phyloP scores from a whole-genome alignment of 2,329 filamentous ascomycete species.

The Arthroderma sp. region DNA sequence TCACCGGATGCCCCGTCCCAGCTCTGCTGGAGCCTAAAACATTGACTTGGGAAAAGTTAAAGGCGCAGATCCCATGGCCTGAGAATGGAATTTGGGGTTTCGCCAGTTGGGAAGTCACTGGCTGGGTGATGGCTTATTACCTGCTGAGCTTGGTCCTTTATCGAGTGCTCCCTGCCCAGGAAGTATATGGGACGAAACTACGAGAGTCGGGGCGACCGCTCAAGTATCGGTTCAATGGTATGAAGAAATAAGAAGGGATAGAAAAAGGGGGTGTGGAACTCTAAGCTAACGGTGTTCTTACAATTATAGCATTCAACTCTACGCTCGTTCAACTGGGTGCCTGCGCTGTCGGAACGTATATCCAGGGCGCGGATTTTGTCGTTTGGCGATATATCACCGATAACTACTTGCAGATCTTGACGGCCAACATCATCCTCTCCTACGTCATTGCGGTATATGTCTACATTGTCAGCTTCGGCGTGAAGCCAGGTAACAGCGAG shows the following conservation, averaged over 20 bases:
- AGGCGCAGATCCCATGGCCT: constrained; percentile 72
- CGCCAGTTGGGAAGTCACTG: constrained; percentile 53
- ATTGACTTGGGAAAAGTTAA: constrained; percentile 58
- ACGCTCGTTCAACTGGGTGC: constrained; percentile 58
- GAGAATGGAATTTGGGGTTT: constrained; percentile 56
- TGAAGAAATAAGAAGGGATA: constrained; percentile 8
- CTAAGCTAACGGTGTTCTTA: too few species aligned
- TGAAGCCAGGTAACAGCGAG: constrained; percentile 48
- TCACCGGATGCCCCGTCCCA: constrained; percentile 79
- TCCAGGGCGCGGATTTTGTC: constrained; percentile 66
- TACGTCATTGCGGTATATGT: constrained; percentile 61
- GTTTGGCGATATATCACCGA: constrained; percentile 90
- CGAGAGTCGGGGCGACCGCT: constrained; percentile 53
- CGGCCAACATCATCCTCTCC: constrained; percentile 66
- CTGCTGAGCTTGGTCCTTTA: constrained; percentile 61
- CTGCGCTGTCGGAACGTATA: constrained; percentile 58
- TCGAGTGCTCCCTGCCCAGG: constrained; percentile 59
- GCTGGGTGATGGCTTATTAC: constrained; percentile 67
- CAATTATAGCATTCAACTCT: constrained; percentile 54
- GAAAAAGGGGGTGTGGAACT: too few species aligned
- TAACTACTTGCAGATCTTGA: constrained; percentile 77
- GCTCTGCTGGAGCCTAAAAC: constrained; percentile 61
- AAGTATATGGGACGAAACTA: constrained; percentile 57
- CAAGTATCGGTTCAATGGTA: constrained; percentile 71
- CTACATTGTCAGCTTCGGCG: constrained; percentile 69